A percentile compares a stretch with the other conserved stretches of the same genome.
Conservation (phyloP, 2,329 filamentous ascomycete species). For the Diplodia mutila region DNA sequence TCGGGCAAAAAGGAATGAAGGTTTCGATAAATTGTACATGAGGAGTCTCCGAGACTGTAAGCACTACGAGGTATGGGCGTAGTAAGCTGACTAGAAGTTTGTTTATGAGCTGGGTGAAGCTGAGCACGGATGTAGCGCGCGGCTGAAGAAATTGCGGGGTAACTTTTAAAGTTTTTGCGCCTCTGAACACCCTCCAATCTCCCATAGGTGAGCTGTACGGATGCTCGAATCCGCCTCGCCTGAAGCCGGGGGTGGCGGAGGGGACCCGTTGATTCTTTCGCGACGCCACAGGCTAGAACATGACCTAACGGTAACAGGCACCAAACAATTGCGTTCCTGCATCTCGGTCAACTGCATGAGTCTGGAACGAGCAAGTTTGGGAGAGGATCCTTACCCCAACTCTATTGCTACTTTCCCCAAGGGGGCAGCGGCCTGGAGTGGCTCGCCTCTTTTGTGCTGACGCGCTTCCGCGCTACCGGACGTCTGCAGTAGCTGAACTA, state of each 20-base stretch:
- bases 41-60: not conserved
- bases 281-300: not conserved
- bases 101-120: not conserved
- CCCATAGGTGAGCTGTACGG: not conserved
- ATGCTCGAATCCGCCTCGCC: not conserved
- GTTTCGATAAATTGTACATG: not conserved
- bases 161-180: not conserved
- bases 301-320: not conserved
- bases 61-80: not conserved
- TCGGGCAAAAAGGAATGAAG: not conserved
- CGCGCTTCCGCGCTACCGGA: not conserved
- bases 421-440: not conserved
- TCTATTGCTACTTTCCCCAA: not conserved
- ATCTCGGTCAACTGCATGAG: not conserved
- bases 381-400: not conserved
- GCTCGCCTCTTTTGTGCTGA: constrained; percentile 2
- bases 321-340: constrained; percentile 9
- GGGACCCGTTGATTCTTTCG: not conserved
- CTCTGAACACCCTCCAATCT: not conserved
- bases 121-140: not conserved
- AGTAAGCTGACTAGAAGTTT: constrained; percentile 16
- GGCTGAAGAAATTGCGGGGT: constrained; percentile 7
- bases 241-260: constrained; percentile 4
- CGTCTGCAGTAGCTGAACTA: constrained; percentile 9
- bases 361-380: not conserved